phyloP scores from a whole-genome alignment of 225 moss, liverwort and hornwort species.

The Neckera pumila region DNA sequence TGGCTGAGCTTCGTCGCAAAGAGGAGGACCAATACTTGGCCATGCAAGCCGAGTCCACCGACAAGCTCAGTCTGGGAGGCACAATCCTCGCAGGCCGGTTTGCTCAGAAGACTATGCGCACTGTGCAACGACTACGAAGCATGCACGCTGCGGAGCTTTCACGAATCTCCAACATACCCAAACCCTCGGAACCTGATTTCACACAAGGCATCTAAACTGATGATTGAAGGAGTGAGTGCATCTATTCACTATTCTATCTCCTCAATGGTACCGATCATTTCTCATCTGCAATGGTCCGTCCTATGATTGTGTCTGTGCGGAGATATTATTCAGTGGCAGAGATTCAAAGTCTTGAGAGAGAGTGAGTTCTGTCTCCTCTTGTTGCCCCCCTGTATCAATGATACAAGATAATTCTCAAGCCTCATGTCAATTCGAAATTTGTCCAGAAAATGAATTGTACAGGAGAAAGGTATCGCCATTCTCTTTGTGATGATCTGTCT shows the following conservation, averaged over 20 bases:
- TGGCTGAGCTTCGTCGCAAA: slow-evolving; percentile 27
- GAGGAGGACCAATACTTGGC: slow-evolving; percentile 35
- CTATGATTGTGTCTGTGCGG: not conserved
- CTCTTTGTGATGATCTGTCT: not conserved
- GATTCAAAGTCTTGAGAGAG: not conserved
- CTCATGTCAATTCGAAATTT: not conserved
- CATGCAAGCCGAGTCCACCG: not conserved
- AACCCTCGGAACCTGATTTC: slow-evolving; percentile 58
- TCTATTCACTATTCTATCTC: not conserved
- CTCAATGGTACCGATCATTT: not conserved
- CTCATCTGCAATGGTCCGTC: not conserved
- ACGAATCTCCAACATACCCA: slow-evolving; percentile 43
- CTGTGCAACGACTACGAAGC: slow-evolving; percentile 43
- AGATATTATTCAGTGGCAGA: not conserved
- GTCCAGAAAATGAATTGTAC: not conserved
- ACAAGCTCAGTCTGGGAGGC: slow-evolving; percentile 28
- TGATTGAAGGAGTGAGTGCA: not conserved
- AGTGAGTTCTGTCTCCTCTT: not conserved
- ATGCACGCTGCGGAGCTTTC: slow-evolving; percentile 32
- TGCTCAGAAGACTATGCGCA: slow-evolving; percentile 36
- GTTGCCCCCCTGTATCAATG: not conserved
- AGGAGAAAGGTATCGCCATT: not conserved
- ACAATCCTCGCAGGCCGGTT: slow-evolving; percentile 19
- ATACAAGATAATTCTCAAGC: not conserved
- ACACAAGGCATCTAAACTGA: slow-evolving; percentile 16